phyloP scores from a whole-genome alignment of 2,329 filamentous ascomycete species.

The Fusarium setosum region DNA sequence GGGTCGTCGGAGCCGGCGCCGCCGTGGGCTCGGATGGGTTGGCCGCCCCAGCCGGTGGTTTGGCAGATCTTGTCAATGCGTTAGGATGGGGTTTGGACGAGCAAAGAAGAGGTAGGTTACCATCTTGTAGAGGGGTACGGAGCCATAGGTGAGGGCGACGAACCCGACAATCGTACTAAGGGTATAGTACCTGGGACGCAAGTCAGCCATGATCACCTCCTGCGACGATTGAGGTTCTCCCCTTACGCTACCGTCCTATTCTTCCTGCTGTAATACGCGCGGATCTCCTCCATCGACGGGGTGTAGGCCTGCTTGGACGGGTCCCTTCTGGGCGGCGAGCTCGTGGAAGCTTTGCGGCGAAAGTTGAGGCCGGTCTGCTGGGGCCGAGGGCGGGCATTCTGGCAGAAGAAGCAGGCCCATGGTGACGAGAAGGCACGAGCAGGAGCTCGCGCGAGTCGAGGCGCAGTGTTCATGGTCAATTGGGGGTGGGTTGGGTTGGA shows the following conservation, averaged over 20 bases:
- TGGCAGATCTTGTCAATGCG: conserved; percentile 74
- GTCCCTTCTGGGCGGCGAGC: conserved; percentile 38
- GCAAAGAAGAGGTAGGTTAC: conserved; percentile 53
- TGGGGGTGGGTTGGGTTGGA: conserved; percentile 18
- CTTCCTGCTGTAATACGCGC: conserved; percentile 72
- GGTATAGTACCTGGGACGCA: conserved; percentile 72
- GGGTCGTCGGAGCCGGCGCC: conserved; percentile 60
- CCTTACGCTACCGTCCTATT: conserved; percentile 69
- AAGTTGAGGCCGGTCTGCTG: conserved; percentile 38
- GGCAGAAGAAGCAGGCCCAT: conserved; percentile 54
- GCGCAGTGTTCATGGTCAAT: conserved; percentile 54
- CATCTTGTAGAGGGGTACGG: conserved; percentile 90
- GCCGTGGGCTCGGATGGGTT: conserved; percentile 85
- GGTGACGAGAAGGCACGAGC: conserved; percentile 42
- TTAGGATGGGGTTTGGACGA: background rate
- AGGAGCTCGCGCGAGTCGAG: conserved; percentile 48
- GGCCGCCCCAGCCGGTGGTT: conserved; percentile 91
- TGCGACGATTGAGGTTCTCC: background rate
- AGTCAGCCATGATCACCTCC: conserved; percentile 29
- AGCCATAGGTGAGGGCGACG: conserved; percentile 83
- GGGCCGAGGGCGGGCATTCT: conserved; percentile 45
- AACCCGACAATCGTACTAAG: conserved; percentile 83
- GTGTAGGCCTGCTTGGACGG: conserved; percentile 39
- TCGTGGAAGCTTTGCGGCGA: conserved; percentile 48
- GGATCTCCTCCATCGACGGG: conserved; percentile 70